These are phyloP conservation scores for Cladosporium oxysporum DNA, from an alignment of 2,329 filamentous ascomycete genomes.

Conservation along the genomic window DNA sequence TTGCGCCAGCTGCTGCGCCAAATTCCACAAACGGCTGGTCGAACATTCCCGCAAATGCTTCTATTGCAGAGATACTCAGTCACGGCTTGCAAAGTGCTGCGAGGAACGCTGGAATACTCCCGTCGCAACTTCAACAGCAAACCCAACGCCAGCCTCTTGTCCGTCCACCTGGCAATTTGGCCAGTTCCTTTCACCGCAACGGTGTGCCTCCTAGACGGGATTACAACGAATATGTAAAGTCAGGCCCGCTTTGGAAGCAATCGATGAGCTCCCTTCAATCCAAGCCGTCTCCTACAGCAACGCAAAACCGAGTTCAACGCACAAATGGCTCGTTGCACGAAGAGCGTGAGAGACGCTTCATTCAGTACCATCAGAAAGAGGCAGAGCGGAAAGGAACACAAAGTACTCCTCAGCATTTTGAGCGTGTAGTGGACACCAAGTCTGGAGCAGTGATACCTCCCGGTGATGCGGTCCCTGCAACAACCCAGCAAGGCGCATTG, in stretches of 20 bases:
- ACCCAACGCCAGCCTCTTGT: not conserved
- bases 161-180: not conserved
- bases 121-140: not conserved
- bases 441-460: not conserved
- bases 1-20: not conserved
- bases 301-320: not conserved
- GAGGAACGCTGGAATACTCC: not conserved
- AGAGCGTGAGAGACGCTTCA: not conserved
- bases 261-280: not conserved
- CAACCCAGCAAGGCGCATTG: not conserved
- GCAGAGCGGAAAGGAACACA: not conserved
- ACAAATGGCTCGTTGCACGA: not conserved
- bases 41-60: not conserved
- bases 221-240: no score
- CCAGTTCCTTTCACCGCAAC: not conserved
- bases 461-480: not conserved
- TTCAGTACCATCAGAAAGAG: slow-evolving; percentile 11
- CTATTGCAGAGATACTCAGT: slow-evolving; percentile 2
- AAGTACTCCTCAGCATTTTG: not conserved
- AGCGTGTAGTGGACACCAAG: not conserved
- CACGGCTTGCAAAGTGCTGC: not conserved
- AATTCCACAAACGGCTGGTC: not conserved
- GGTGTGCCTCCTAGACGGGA: not conserved
- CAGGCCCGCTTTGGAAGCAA: no score
- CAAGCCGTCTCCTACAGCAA: not conserved